Conservation (phyloP, 257 asterid species). For the Dorcoceras hygrometricum region DNA sequence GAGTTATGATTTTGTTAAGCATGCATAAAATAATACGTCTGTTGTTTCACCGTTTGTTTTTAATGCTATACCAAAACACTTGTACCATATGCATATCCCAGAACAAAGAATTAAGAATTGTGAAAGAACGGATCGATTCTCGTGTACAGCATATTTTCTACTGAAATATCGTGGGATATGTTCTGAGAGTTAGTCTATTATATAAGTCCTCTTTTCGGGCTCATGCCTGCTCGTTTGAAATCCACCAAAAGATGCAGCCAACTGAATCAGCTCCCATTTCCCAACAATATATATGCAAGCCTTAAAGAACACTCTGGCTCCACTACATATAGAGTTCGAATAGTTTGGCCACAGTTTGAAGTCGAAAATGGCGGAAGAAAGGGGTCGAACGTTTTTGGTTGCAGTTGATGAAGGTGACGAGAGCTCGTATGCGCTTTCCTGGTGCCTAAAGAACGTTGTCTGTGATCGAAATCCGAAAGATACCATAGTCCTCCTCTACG, state of each 20-base stretch:
- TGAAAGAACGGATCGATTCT: no score
- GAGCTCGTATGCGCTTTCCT: slow-evolving; percentile 59
- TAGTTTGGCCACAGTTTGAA: no score
- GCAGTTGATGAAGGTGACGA: slow-evolving; percentile 77
- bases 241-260: not conserved
- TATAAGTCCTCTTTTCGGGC: no score
- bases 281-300: not conserved
- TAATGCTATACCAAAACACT: not conserved
- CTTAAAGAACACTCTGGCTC: not conserved
- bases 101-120: no score
- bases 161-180: no score
- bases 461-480: slow-evolving; percentile 34
- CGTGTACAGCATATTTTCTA: no score
- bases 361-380: slow-evolving; percentile 35
- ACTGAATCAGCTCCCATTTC: not conserved
- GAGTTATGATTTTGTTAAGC: no score
- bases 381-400: slow-evolving; percentile 46
- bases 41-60: not conserved
- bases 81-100: no score
- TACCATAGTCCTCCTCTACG: slow-evolving; percentile 52
- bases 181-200: no score
- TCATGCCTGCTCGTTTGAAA: not conserved
- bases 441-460: slow-evolving; percentile 57
- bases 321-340: no score
- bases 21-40: no score